phyloP scores from a whole-genome alignment of 371 early-diverging fungal genomes.

The Sporodiniella umbellata region DNA sequence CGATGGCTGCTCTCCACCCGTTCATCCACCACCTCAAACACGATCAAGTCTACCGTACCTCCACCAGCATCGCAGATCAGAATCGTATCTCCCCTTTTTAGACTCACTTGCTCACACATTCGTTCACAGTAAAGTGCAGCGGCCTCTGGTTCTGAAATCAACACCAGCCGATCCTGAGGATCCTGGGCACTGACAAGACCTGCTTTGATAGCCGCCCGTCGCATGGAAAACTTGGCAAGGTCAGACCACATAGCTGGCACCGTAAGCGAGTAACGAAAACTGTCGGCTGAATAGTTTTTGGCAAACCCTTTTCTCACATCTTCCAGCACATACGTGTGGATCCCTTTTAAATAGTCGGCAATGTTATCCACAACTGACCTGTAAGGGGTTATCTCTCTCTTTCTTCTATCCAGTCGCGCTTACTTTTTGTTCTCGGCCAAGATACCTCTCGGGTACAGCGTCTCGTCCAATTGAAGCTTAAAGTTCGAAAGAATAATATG shows the following conservation, averaged over 20 bases:
- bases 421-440: constrained; percentile 36
- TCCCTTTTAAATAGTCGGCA: constrained; percentile 34
- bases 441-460: constrained; percentile 22
- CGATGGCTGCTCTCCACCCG: constrained; percentile 21
- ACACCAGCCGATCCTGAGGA: constrained; percentile 48
- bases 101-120: constrained; percentile 51
- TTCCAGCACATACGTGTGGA: constrained; percentile 37
- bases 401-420: background rate
- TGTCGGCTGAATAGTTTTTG: constrained; percentile 35
- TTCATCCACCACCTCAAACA: constrained; percentile 35
- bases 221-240: constrained; percentile 52
- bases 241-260: constrained; percentile 54
- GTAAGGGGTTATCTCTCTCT: background rate
- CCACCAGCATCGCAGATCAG: constrained; percentile 67
- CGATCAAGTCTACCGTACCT: constrained; percentile 60
- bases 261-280: constrained; percentile 45
- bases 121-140: constrained; percentile 57
- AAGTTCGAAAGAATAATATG: constrained; percentile 49
- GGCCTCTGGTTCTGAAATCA: constrained; percentile 61
- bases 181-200: constrained; percentile 43
- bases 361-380: constrained; percentile 32
- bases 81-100: constrained; percentile 47
- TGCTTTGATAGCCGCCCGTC: constrained; percentile 52
- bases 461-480: constrained; percentile 52
- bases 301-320: constrained; percentile 44